Conservation (phyloP, 306 rosid species). For the Calophaca sinica region DNA sequence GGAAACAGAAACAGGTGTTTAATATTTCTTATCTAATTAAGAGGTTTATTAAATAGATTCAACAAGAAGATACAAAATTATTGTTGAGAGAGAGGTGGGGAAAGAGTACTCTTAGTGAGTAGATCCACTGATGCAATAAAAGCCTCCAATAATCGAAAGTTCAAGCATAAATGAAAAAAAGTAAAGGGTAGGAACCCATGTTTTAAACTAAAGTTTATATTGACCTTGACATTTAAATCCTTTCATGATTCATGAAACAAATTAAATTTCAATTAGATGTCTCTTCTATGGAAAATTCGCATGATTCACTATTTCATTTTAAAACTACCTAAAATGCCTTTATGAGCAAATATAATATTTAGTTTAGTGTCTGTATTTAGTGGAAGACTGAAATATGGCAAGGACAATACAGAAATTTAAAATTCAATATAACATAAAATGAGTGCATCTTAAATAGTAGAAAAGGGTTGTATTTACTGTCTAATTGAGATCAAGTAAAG, state of each 20-base stretch:
- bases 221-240: constrained; percentile 50
- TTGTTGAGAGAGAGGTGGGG: constrained; percentile 53
- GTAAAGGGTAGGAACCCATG: constrained; percentile 50
- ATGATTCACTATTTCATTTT: constrained; percentile 45
- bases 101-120: constrained; percentile 52
- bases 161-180: constrained; percentile 56
- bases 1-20: neutral
- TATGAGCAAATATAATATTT: constrained; percentile 11
- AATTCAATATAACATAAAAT: constrained; percentile 30
- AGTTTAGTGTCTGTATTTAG: constrained; percentile 10
- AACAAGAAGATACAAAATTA: constrained; percentile 35
- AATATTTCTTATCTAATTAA: constrained; percentile 10
- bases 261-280: constrained; percentile 38
- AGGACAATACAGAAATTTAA: neutral
- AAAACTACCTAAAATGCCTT: constrained; percentile 21
- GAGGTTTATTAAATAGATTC: constrained; percentile 10
- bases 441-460: neutral
- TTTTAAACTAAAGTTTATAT: constrained; percentile 36
- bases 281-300: constrained; percentile 32
- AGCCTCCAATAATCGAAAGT: constrained; percentile 58
- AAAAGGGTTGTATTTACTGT: neutral
- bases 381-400: constrained; percentile 17
- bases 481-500: constrained; percentile 31
- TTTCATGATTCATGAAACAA: constrained; percentile 23
- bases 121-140: constrained; percentile 58